A percentile compares a stretch with the other conserved stretches of the same genome.
These are phyloP conservation scores for Ensete ventricosum DNA, from an alignment of 176 grass and related monocot genomes.

Conservation along the genomic window DNA sequence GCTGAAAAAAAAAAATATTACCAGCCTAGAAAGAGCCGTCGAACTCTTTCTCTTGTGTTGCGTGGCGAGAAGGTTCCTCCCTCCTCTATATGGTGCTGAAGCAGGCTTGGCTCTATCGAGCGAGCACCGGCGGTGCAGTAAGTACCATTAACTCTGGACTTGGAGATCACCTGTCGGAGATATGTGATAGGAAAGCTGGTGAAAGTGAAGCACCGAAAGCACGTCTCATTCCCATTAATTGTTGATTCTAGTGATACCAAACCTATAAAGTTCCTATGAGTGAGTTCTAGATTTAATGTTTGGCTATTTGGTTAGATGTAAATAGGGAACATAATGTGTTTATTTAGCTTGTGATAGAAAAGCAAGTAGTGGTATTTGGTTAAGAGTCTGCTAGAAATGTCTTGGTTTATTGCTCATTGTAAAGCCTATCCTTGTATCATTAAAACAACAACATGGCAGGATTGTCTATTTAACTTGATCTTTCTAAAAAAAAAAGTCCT, in stretches of 20 bases:
- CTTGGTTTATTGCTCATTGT: no score
- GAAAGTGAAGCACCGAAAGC: conserved; percentile 55
- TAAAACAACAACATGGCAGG: no score
- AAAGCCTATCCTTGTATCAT: no score
- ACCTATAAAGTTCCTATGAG: conserved; percentile 39
- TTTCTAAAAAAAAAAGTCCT: no score
- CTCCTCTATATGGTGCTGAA: conserved; percentile 68
- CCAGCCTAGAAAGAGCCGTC: conserved; percentile 56
- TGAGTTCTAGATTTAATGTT: neutral
- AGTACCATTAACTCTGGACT: conserved; percentile 51
- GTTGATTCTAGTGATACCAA: conserved; percentile 34
- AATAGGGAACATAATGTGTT: no score
- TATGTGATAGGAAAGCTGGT: conserved; percentile 82
- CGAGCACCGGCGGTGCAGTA: conserved; percentile 16
- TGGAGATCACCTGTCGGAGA: conserved; percentile 39
- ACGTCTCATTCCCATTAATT: conserved; percentile 34
- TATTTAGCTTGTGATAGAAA: no score
- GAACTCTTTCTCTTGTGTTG: conserved; percentile 26
- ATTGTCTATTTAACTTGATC: no score
- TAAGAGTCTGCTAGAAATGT: no score
- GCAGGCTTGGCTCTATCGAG: conserved; percentile 37
- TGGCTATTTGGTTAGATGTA: no score
- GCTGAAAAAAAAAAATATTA: conserved; percentile 46
- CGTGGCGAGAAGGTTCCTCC: conserved; percentile 47
- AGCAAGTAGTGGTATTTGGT: no score